A percentile compares a stretch with the other conserved stretches of the same genome.
These are phyloP conservation scores for Primulina eburnea DNA, from an alignment of 257 asterid genomes.

Conservation along the genomic window DNA sequence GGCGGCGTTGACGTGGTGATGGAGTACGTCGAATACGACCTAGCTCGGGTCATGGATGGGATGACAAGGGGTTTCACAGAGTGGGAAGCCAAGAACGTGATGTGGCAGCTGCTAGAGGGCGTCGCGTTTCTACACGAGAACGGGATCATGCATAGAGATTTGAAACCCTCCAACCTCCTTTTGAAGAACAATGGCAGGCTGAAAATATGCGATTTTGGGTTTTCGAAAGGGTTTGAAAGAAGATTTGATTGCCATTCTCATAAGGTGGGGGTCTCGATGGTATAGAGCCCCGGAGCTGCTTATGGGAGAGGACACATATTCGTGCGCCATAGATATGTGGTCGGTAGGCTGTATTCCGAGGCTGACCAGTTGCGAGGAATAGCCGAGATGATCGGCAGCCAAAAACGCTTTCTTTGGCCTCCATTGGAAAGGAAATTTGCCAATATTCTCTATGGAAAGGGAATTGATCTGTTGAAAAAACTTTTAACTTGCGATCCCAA, in stretches of 20 bases:
- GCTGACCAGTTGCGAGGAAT: not conserved
- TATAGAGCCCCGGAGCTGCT: conserved; percentile 1
- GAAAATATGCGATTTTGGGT: not conserved
- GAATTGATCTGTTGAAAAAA: not conserved
- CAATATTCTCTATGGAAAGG: not conserved
- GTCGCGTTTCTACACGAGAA: not conserved
- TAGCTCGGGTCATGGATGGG: not conserved
- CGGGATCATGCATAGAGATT: not conserved
- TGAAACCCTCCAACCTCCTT: not conserved
- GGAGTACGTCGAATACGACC: not conserved
- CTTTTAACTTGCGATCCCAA: conserved; percentile 8
- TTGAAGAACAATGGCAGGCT: no score
- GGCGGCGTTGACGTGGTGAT: not conserved
- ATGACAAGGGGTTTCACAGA: no score
- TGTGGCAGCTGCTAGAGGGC: not conserved
- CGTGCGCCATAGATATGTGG: conserved; percentile 4
- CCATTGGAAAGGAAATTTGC: no score
- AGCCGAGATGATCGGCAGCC: not conserved
- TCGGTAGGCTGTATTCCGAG: not conserved
- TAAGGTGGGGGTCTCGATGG: not conserved
- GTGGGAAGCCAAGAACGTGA: not conserved
- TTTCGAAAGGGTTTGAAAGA: not conserved
- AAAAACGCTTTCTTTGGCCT: not conserved
- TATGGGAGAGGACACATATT: not conserved
- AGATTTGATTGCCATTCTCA: not conserved